Percentiles rank a stretch among this genome's conserved stretches.
phyloP scores from a whole-genome alignment of 306 rosid genomes.

The Dryas octopetala region DNA sequence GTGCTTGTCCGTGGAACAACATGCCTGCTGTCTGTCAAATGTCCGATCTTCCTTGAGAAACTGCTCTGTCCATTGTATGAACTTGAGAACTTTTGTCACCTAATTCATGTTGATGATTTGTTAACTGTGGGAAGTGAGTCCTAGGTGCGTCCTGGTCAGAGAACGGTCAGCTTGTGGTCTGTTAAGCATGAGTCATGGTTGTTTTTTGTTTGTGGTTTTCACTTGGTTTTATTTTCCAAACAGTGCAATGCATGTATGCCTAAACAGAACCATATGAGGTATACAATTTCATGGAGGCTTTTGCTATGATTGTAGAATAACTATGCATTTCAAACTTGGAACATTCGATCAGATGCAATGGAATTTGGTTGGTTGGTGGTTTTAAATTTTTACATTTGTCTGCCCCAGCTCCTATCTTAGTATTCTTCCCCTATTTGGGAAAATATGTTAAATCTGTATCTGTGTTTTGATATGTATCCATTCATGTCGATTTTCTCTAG shows the following conservation, averaged over 20 bases:
- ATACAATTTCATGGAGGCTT: constrained; percentile 32
- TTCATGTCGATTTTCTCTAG: too few relatives aligned
- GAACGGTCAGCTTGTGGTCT: constrained; percentile 31
- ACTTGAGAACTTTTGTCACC: constrained; percentile 29
- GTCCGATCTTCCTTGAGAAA: constrained; percentile 52
- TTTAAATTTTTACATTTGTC: constrained; percentile 6
- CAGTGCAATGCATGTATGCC: constrained; percentile 36
- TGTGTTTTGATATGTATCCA: too few relatives aligned
- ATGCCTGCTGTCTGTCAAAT: constrained; percentile 60
- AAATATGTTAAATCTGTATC: too few relatives aligned
- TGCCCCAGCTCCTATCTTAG: neutral
- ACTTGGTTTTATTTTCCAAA: constrained; percentile 13
- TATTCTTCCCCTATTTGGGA: too few relatives aligned
- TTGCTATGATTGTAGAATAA: constrained; percentile 37
- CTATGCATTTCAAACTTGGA: constrained; percentile 22
- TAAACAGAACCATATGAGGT: constrained; percentile 34
- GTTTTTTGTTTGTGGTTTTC: constrained; percentile 32
- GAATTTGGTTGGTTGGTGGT: constrained; percentile 9
- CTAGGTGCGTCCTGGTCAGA: constrained; percentile 19
- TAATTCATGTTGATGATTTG: constrained; percentile 35
- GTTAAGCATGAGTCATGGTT: constrained; percentile 22
- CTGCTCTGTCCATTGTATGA: constrained; percentile 32
- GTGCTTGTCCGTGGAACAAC: constrained; percentile 58
- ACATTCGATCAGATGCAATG: neutral
- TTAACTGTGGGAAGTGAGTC: constrained; percentile 18